Base-by-base conservation (phyloP, 805 yeast genomes). In the Blastobotrys muscicola region DNA sequence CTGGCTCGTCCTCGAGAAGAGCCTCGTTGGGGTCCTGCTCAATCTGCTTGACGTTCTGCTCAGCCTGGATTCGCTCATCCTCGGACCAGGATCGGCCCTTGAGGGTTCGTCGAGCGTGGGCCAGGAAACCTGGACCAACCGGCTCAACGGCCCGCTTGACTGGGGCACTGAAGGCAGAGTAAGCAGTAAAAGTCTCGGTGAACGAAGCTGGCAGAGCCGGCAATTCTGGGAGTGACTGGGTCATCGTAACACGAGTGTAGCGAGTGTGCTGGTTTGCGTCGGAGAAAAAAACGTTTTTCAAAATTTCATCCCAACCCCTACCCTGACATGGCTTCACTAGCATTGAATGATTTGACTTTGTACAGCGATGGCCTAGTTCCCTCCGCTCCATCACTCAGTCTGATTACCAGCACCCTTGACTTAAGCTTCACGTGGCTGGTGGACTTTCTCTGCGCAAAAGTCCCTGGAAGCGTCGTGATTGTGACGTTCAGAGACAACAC, bases 71-170 rank as follows among this genome's bases (percentile, higher is more conserved):
- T 64, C 83, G 81, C 70, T 92, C 98, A 60, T 77, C 92, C 69
- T 92, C 97, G 44, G 97, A 86, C 95, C 97, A 92, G 40, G 97
- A 86, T 70, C 94, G 96, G 64, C 95, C 95, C 69, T 95, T 80
- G 56, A 89, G 73, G 43, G 94, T 77, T 74, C 98, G 84, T 54
- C 95, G 80, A 46, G 97, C 97, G 61, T 92, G 98, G 42, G 96
- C 96, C 56, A 92, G 71, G 71, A 89, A 92, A 62, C 76, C 84
- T 50, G 94, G 90, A 45, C 98, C 98, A 53, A 90, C 96, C 33
- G 98, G 97, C 70, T 92, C 98, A 50, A 89, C 72, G 47, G 90
- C 81, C 64, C 95, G 66, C 51, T 54, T 56, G 30, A 55, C 52
- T 20, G 65, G 60, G 11, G 60, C 50, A n/a, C 59, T 46, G 37